Evolutionary conservation across 345 rosid species (phyloP).

Genomic region (Draba incana): DNA sequence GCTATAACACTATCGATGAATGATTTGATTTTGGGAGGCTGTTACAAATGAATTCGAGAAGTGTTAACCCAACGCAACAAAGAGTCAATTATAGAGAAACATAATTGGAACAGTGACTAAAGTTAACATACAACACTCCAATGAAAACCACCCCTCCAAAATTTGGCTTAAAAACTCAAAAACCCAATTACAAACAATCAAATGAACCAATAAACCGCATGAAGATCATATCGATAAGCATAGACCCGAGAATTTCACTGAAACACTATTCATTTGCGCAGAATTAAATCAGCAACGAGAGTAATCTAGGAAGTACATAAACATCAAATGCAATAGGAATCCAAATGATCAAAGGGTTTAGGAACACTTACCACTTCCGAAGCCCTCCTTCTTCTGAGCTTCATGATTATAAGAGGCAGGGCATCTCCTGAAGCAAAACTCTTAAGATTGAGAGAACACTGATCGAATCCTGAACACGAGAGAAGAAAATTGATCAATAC

Average conservation of each 20-base stretch:
- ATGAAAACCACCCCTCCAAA: neutral
- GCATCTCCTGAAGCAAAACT: constrained; percentile 50
- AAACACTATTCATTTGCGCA: no score
- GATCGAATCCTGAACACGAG: constrained; percentile 54
- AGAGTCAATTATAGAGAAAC: neutral
- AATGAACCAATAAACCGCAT: constrained; percentile 2
- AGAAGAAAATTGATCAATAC: constrained; percentile 53
- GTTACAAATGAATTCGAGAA: constrained; percentile 33
- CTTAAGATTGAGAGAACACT: constrained; percentile 28
- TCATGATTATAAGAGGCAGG: constrained; percentile 56
- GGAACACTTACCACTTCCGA: constrained; percentile 72
- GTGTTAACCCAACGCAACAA: constrained; percentile 9
- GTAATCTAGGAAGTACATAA: neutral
- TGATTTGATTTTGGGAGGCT: constrained; percentile 92
- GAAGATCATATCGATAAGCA: neutral
- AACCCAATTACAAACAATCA: neutral
- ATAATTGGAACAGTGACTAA: neutral
- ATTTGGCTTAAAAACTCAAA: constrained; percentile 6
- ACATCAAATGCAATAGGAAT: constrained; percentile 27
- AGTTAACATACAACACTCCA: neutral
- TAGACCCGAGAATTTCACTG: no score
- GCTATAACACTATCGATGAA: constrained; percentile 72
- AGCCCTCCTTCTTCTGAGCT: constrained; percentile 77
- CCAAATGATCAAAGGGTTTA: constrained; percentile 19
- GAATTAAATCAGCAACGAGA: neutral